Evolutionary conservation across 2,329 filamentous ascomycete species (phyloP).

Genomic region (Diaporthe citrichinensis): DNA sequence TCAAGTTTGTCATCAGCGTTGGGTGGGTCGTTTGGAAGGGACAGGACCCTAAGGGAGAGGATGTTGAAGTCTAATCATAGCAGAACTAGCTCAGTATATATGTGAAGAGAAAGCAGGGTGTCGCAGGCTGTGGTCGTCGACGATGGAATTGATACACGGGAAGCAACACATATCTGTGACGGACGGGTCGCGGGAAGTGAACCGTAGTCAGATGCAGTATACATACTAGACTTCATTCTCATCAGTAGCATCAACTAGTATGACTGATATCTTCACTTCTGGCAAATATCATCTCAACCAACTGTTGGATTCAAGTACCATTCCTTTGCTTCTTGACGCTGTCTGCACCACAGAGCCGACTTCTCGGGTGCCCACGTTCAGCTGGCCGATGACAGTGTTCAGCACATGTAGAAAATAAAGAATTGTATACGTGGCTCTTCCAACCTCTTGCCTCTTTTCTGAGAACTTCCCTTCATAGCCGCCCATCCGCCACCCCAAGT

Average conservation of each 20-base stretch:
- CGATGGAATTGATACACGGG: no score
- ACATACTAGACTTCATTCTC: neutral
- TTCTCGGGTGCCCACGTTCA: no score
- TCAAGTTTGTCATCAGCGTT: slow-evolving; percentile 59
- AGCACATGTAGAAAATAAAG: no score
- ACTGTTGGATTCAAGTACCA: neutral
- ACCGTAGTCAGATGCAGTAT: neutral
- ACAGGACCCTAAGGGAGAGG: neutral
- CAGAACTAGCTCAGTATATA: neutral
- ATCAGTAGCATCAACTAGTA: neutral
- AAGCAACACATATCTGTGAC: neutral
- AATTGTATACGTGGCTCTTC: no score
- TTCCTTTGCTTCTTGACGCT: neutral
- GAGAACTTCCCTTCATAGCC: no score
- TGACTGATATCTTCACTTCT: neutral
- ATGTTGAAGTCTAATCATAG: neutral
- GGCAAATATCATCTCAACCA: neutral
- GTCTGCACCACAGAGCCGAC: no score
- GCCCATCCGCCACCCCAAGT: no score
- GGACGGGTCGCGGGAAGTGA: no score
- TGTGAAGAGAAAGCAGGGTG: neutral
- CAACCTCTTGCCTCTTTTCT: no score
- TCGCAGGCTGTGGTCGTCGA: neutral
- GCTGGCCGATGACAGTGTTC: no score
- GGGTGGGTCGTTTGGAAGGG: slow-evolving; percentile 52